Conservation (phyloP, 495 filamentous ascomycete species). For the Lasiosphaeria ovina region DNA sequence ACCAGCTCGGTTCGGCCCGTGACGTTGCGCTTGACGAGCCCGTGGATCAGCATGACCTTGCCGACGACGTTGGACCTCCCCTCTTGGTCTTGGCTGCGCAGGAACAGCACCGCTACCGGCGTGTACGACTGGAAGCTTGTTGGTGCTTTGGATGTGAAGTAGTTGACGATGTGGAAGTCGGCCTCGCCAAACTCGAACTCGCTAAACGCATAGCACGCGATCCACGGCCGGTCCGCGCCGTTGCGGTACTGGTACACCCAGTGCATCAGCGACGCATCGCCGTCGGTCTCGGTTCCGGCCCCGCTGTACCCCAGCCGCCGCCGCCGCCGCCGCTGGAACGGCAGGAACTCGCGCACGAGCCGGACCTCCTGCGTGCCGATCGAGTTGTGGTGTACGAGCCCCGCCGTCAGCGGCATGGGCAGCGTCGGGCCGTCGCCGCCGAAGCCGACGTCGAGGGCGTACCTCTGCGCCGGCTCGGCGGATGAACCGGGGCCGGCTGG, state of each 20-base stretch:
- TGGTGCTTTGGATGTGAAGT: constrained; percentile 45
- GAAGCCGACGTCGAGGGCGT: constrained; percentile 62
- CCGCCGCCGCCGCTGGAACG: constrained; percentile 33
- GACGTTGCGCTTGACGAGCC: constrained; percentile 57
- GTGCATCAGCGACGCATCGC: constrained; percentile 27
- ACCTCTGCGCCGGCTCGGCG: constrained; percentile 41
- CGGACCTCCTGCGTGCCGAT: constrained; percentile 53
- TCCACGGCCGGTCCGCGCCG: constrained; percentile 46
- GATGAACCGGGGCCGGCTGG: constrained; percentile 33
- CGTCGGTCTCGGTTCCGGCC: constrained; percentile 18
- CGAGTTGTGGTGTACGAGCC: constrained; percentile 35
- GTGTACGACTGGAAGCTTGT: constrained; percentile 49
- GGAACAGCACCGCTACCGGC: constrained; percentile 56
- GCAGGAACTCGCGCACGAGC: constrained; percentile 46
- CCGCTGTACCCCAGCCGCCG: constrained; percentile 15
- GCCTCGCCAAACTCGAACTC: constrained; percentile 59
- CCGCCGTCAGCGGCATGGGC: constrained; percentile 51
- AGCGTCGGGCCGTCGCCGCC: constrained; percentile 58
- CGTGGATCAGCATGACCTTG: constrained; percentile 57
- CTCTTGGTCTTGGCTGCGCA: constrained; percentile 37
- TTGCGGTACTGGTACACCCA: constrained; percentile 66
- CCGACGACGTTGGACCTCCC: constrained; percentile 49
- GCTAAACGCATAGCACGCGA: constrained; percentile 57
- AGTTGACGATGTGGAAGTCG: constrained; percentile 63
- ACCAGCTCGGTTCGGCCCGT: constrained; percentile 55